phyloP scores from a whole-genome alignment of 2,329 filamentous ascomycete species.

The Ascochyta viciae-villosae region DNA sequence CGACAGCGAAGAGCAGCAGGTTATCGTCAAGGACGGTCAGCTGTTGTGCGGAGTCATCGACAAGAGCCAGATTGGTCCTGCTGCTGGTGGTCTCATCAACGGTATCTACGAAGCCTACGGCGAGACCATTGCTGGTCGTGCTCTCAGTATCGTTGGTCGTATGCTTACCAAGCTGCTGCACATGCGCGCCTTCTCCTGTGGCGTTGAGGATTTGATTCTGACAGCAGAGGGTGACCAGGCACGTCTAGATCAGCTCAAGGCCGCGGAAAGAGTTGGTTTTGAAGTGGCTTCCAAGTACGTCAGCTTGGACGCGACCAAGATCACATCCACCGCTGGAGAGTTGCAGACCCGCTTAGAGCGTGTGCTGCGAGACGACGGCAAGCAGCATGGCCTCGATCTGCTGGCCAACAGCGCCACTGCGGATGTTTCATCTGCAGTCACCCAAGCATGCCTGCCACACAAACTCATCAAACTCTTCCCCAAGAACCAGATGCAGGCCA shows the following conservation, averaged over 20 bases:
- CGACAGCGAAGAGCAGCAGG: conserved; percentile 77
- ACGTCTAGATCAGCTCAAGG: conserved; percentile 72
- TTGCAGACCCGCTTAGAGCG: conserved; percentile 83
- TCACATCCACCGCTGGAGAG: conserved; percentile 70
- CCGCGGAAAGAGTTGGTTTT: conserved; percentile 73
- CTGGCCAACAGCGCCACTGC: conserved; percentile 77
- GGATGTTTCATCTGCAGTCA: conserved; percentile 78
- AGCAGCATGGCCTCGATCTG: conserved; percentile 89
- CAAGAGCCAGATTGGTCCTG: conserved; percentile 92
- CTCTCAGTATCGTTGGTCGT: conserved; percentile 87
- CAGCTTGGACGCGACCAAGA: conserved; percentile 72
- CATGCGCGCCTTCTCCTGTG: conserved; percentile 95
- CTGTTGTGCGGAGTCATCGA: conserved; percentile 91
- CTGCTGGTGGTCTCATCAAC: conserved; percentile 85
- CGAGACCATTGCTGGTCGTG: conserved; percentile 81
- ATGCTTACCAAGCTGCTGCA: conserved; percentile 88
- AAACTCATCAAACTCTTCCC: conserved; percentile 92
- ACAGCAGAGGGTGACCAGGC: conserved; percentile 78
- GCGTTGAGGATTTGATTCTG: conserved; percentile 92
- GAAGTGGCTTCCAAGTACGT: conserved; percentile 88
- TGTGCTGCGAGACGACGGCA: conserved; percentile 86
- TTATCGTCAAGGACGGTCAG: conserved; percentile 86
- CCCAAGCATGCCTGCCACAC: conserved; percentile 77
- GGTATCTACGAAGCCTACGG: conserved; percentile 94
- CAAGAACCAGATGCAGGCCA: conserved; percentile 97